These are phyloP conservation scores for Suhomyces emberorum DNA, from an alignment of 805 yeast species.

Conservation along the genomic window DNA sequence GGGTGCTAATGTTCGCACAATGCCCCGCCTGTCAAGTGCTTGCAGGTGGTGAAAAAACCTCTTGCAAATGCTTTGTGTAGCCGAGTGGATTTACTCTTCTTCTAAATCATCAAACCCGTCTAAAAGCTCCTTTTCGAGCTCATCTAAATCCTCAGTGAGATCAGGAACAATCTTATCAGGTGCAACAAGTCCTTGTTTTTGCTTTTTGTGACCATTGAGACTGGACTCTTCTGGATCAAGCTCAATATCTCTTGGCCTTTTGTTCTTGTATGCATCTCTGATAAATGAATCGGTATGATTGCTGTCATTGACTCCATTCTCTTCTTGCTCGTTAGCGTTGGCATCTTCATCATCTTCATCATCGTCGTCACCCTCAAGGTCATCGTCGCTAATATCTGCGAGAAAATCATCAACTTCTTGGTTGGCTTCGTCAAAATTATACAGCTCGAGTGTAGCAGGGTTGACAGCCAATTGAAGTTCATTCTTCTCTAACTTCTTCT, in stretches of 20 bases:
- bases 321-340: too few relatives aligned
- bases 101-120: slow-evolving; percentile 52
- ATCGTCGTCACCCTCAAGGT: slow-evolving; percentile 16
- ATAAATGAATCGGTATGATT: slow-evolving; percentile 19
- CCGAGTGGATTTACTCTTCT: slow-evolving; percentile 18
- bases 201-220: slow-evolving; percentile 7
- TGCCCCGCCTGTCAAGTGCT: too few relatives aligned
- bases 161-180: slow-evolving; percentile 11
- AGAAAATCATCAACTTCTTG: slow-evolving; percentile 48
- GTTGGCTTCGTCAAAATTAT: slow-evolving; percentile 41
- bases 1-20: too few relatives aligned
- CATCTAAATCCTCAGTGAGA: slow-evolving; percentile 36
- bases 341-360: slow-evolving; percentile 22
- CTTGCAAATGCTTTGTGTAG: too few relatives aligned
- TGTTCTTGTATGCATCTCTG: slow-evolving; percentile 9
- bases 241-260: slow-evolving; percentile 4
- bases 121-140: slow-evolving; percentile 48
- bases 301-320: slow-evolving; percentile 16
- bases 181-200: too few relatives aligned
- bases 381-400: slow-evolving; percentile 41
- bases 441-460: slow-evolving; percentile 23
- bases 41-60: too few relatives aligned
- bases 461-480: not conserved
- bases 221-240: slow-evolving; percentile 1
- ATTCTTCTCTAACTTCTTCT: slow-evolving; percentile 16